These are phyloP conservation scores for Aspergillus sclerotialis DNA, from an alignment of 2,329 filamentous ascomycete species.

Conservation along the genomic window DNA sequence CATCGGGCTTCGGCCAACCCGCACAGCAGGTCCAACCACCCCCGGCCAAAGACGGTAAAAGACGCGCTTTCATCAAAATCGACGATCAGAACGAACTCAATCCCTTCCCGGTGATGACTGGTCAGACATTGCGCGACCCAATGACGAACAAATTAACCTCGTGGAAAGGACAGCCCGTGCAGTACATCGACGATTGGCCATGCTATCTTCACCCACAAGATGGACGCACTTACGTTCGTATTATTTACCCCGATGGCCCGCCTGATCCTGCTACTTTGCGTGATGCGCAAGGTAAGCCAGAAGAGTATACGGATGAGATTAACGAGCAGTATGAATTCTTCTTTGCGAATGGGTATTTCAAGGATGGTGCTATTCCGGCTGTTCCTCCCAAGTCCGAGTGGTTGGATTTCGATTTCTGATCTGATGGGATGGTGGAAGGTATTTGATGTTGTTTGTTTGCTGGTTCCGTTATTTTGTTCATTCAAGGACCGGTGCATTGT, in stretches of 20 bases:
- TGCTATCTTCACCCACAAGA: conserved; percentile 45
- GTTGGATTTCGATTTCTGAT: conserved; percentile 68
- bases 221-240: conserved; percentile 53
- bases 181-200: conserved; percentile 49
- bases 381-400: conserved; percentile 73
- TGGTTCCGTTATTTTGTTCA: conserved; percentile 1
- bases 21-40: conserved; percentile 13
- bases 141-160: conserved; percentile 37
- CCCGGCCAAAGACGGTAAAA: conserved; percentile 17
- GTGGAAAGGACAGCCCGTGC: conserved; percentile 60
- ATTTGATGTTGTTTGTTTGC: conserved; percentile 1
- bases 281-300: conserved; percentile 45
- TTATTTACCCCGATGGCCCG: conserved; percentile 68
- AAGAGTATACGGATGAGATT: conserved; percentile 46
- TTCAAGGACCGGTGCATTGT: background rate
- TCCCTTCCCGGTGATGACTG: conserved; percentile 29
- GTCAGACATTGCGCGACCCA: conserved; percentile 30
- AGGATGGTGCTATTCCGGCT: conserved; percentile 64
- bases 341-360: conserved; percentile 59
- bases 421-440: conserved; percentile 7
- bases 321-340: conserved; percentile 60
- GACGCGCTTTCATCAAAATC: conserved; percentile 19
- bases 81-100: conserved; percentile 23
- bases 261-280: conserved; percentile 43
- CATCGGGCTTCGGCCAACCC: conserved; percentile 28